Evolutionary conservation across 2,329 filamentous ascomycete species (phyloP).

Genomic region (Berkeleyomyces basicola): DNA sequence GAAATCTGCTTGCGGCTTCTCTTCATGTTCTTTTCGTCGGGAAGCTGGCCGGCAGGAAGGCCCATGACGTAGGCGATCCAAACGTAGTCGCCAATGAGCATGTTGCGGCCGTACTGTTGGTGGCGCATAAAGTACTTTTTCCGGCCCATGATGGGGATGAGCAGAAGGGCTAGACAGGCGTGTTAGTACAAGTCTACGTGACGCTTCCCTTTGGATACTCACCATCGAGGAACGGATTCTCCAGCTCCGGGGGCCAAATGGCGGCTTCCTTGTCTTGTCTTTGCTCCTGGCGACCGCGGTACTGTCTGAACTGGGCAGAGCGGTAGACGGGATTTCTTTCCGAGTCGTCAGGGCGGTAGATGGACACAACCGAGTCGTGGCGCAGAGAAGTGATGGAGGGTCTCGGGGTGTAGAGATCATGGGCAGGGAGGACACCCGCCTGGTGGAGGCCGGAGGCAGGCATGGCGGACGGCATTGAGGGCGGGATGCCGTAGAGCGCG

Average conservation of each 20-base stretch:
- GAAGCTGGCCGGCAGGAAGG: conserved; percentile 29
- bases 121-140: conserved; percentile 49
- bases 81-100: conserved; percentile 53
- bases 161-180: conserved; percentile 34
- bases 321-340: conserved; percentile 42
- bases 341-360: conserved; percentile 16
- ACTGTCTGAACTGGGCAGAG: conserved; percentile 46
- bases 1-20: conserved; percentile 44
- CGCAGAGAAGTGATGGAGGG: conserved; percentile 4
- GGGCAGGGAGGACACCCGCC: not conserved
- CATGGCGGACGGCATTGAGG: conserved; percentile 3
- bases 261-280: conserved; percentile 40
- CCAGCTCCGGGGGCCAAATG: conserved; percentile 45
- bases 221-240: conserved; percentile 53
- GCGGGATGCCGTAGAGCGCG: conserved; percentile 6
- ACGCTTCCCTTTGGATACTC: conserved; percentile 17
- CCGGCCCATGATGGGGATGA: conserved; percentile 49
- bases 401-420: conserved; percentile 5
- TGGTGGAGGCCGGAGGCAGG: not conserved
- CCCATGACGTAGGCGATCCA: conserved; percentile 35
- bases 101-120: conserved; percentile 50
- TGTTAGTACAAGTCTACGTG: not conserved
- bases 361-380: conserved; percentile 8
- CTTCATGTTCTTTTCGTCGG: conserved; percentile 29
- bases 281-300: conserved; percentile 47